Evolutionary conservation across 495 filamentous ascomycete genomes (phyloP), one percentile per base, ranked within the genome.

Genomic region (Cenococcum geophilum): DNA sequence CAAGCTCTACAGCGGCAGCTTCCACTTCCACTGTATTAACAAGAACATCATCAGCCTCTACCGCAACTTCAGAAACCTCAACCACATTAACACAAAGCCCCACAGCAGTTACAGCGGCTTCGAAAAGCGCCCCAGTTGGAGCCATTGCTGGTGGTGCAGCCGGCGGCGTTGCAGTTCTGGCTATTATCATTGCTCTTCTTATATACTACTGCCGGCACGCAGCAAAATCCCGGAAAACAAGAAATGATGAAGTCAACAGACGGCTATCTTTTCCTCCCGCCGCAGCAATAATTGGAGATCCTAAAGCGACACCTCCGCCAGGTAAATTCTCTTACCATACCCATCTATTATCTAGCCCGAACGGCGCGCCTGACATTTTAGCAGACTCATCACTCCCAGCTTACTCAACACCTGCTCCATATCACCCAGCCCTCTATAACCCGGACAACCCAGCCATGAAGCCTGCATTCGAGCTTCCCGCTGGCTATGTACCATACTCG

Each of bases 91-190:
- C 49, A 27, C 14, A 16, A 18, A 32, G 21, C 25, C 18, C 49
- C 21, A n/a, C 49, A 4, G 22, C 25, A 16, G 23, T 32, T 8
- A 25, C 11, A 16, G 11, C 23, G 25, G 12, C 14, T 25, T 32
- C 21, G 10, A 52, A 52, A 32, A 52, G 49, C 20, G 25, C 21
- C 1, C 21, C 49, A 6, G 49, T 45, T 14, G 40, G 49, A 6
- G 49, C 49, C 25, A 52, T 52, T 3, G 49, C 49, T 25, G 49
- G 49, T 27, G 49, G 49, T 23, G 23, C 49, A 25, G 49, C 23
- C 14, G 49, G 20, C 5, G 49, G 49, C 14, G 49, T 52, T 25
- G 49, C 23, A 27, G 49, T 27, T 23, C 49, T 52, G 1, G 49
- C 49, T 32, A 22, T 52, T 32, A 9, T 52, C 18, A 52, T 52